Percentiles rank a stretch among this genome's conserved stretches.
These are phyloP conservation scores for Coniochaeta pulveracea DNA, from an alignment of 2,329 filamentous ascomycete genomes.

Conservation along the genomic window DNA sequence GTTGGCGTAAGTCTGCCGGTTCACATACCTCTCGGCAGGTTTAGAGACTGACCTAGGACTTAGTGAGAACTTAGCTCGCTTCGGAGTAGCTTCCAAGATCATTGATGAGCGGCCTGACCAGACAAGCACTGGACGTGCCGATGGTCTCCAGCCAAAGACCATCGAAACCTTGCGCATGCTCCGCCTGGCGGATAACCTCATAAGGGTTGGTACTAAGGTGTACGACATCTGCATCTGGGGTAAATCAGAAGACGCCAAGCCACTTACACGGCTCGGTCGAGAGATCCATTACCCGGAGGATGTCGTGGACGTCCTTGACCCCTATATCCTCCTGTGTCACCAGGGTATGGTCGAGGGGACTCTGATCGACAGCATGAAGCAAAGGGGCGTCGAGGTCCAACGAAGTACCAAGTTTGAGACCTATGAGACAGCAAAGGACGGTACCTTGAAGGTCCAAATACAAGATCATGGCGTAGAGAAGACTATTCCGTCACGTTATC, in stretches of 20 bases:
- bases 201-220: conserved; percentile 56
- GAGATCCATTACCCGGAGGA: conserved; percentile 59
- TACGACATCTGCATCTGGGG: conserved; percentile 70
- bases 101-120: conserved; percentile 12
- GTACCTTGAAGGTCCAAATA: conserved; percentile 37
- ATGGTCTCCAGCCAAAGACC: conserved; percentile 67
- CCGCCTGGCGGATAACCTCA: conserved; percentile 52
- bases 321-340: conserved; percentile 49
- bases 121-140: no score
- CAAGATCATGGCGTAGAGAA: conserved; percentile 36
- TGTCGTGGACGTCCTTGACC: conserved; percentile 44
- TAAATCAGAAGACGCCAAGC: conserved; percentile 29
- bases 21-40: conserved; percentile 43
- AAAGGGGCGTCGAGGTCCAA: conserved; percentile 50
- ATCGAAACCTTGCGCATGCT: conserved; percentile 69
- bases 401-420: conserved; percentile 53
- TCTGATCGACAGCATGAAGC: conserved; percentile 56
- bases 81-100: neutral
- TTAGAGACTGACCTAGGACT: conserved; percentile 58
- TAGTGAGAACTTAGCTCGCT: neutral
- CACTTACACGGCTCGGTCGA: conserved; percentile 49
- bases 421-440: conserved; percentile 31
- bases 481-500: conserved; percentile 44
- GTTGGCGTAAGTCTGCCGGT: conserved; percentile 43
- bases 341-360: conserved; percentile 66